phyloP scores from a whole-genome alignment of 1,139 yeast species.

The Komagataea norvegica region DNA sequence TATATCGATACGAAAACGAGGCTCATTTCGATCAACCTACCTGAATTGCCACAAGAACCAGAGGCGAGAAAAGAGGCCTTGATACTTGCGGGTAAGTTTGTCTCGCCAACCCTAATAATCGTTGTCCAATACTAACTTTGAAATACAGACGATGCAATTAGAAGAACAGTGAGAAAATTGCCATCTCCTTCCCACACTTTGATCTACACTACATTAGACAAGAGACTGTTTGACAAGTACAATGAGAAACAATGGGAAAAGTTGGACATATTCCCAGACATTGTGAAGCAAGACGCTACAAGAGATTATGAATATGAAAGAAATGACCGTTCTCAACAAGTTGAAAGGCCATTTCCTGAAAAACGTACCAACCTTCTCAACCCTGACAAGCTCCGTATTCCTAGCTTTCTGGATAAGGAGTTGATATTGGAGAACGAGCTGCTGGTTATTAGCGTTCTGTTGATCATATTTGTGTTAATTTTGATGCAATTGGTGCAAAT shows the following conservation, averaged over 20 bases:
- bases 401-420: constrained; percentile 21
- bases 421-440: constrained; percentile 24
- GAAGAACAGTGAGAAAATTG: constrained; percentile 52
- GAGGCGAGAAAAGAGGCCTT: constrained; percentile 32
- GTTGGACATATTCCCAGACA: constrained; percentile 29
- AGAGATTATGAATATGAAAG: constrained; percentile 52
- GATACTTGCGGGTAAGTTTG: constrained; percentile 43
- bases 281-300: constrained; percentile 27
- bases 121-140: not conserved
- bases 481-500: not conserved
- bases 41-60: constrained; percentile 40
- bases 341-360: constrained; percentile 31
- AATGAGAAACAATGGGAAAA: constrained; percentile 22
- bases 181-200: constrained; percentile 64
- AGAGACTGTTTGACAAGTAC: constrained; percentile 14
- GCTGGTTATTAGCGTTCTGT: constrained; percentile 18
- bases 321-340: constrained; percentile 39
- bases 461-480: constrained; percentile 10
- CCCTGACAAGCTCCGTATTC: constrained; percentile 11
- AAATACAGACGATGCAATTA: constrained; percentile 21
- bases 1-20: constrained; percentile 60
- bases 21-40: constrained; percentile 51
- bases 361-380: constrained; percentile 28
- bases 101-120: not conserved
- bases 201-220: constrained; percentile 39